Evolutionary conservation across 176 grass and related monocot species (phyloP).

Genomic region (Eragrostis nindensis): DNA sequence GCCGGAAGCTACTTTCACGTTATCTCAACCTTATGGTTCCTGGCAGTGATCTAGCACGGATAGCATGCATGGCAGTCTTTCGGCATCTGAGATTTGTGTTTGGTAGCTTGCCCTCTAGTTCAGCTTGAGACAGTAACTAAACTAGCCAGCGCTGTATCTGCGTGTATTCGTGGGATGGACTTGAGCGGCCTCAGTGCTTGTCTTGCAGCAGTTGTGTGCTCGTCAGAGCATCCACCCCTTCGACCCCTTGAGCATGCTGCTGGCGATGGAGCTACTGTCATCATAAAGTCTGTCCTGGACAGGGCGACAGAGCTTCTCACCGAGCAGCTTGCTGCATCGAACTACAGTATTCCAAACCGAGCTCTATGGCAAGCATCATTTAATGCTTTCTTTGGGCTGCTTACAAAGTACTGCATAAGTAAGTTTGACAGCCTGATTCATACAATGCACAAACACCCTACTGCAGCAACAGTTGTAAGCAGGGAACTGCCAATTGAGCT

Average conservation of each 20-base stretch:
- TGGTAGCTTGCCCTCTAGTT: constrained; percentile 48
- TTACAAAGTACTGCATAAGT: constrained; percentile 68
- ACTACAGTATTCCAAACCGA: constrained; percentile 48
- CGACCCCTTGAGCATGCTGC: constrained; percentile 58
- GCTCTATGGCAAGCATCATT: constrained; percentile 83
- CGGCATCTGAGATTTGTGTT: constrained; percentile 77
- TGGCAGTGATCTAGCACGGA: constrained; percentile 54
- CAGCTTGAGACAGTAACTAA: constrained; percentile 55
- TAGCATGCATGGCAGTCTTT: constrained; percentile 83
- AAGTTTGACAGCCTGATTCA: constrained; percentile 74
- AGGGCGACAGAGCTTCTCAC: constrained; percentile 67
- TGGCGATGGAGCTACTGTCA: constrained; percentile 72
- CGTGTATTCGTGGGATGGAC: constrained; percentile 67
- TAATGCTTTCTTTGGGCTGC: constrained; percentile 70
- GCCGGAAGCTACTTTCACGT: constrained; percentile 68
- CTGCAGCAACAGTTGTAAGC: constrained; percentile 51
- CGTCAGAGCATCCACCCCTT: constrained; percentile 76
- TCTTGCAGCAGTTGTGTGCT: constrained; percentile 83
- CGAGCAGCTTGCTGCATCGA: constrained; percentile 42
- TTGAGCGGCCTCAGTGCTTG: constrained; percentile 73
- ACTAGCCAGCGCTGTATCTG: constrained; percentile 54
- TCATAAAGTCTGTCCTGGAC: constrained; percentile 77
- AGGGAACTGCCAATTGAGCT: constrained; percentile 81
- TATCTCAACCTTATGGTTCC: constrained; percentile 66
- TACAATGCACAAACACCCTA: constrained; percentile 39